Evolutionary conservation across 1,284 basidiomycete species (phyloP), one percentile per base, ranked within the genome.

Genomic region (Schizophyllum commune): DNA sequence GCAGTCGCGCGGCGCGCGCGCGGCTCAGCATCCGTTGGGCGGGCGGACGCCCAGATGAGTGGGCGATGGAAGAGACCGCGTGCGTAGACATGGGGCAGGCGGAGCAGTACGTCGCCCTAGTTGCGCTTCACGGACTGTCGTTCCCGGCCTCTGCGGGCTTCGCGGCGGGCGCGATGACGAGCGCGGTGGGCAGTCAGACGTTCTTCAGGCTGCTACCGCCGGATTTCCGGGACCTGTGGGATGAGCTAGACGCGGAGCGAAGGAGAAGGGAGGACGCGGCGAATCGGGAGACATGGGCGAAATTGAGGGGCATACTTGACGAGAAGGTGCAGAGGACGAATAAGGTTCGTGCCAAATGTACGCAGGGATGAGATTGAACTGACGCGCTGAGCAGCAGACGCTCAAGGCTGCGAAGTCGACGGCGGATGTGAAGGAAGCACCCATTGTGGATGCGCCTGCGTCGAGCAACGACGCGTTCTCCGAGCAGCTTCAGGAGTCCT

Each of bases 221-320:
- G 0, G 82, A 84, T 9, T 97, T 89, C 72, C 83, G 94, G 61
- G 91, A 95, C 69, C 77, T 98, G 51, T 99, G 97, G 97, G 91
- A 94, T 62, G 94, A 98, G 73, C 77, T 98, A 21, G 93, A 96
- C 68, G 72, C 70, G 5, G 74, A 77, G 32, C 79, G 91, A 63
- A 91, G 88, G 67, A 68, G 72, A 8, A 77, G 78, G 54, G 85
- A 90, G 58, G 86, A 94, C 63, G 73, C 71, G 19, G 79, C 78
- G 47, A 94, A 94, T 69, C 79, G 92, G 32, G 74, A 73, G 8
- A 73, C 85, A 1, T 96, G 94, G 94, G 78, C 76, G 2, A 86
- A 82, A 61, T 73, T 97, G 57, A 81, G 83, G 62, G 73, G 72
- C 11, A 82, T 94, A 19, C 69, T 91, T 22, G 80, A 83, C 57